Evolutionary conservation across 768 basidiomycete genomes (phyloP).

Genomic region (Suillus decipiens): DNA sequence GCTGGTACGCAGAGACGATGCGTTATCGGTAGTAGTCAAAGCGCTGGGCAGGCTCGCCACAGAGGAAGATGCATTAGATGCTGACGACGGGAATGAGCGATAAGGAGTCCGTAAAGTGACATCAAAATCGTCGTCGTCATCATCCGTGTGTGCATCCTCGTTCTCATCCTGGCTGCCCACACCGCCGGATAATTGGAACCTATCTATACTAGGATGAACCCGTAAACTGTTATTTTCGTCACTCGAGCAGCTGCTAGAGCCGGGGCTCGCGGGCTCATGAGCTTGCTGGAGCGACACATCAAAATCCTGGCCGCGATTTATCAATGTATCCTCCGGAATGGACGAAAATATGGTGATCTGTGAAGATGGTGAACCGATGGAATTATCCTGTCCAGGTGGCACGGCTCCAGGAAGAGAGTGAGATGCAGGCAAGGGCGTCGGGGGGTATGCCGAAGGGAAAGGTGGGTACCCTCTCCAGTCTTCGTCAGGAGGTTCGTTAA

Average conservation of each 20-base stretch:
- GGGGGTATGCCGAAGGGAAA: slow-evolving; percentile 77
- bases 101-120: slow-evolving; percentile 67
- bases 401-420: slow-evolving; percentile 31
- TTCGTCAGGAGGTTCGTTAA: slow-evolving; percentile 42
- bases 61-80: slow-evolving; percentile 26
- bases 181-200: slow-evolving; percentile 21
- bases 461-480: slow-evolving; percentile 77
- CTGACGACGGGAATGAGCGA: slow-evolving; percentile 26
- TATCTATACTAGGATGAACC: slow-evolving; percentile 35
- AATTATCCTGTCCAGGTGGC: slow-evolving; percentile 11
- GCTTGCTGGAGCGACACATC: slow-evolving; percentile 65
- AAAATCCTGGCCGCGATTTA: slow-evolving; percentile 57
- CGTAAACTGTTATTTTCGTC: slow-evolving; percentile 44
- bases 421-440: slow-evolving; percentile 56
- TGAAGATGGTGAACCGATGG: slow-evolving; percentile 10
- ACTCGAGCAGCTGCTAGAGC: slow-evolving; percentile 63
- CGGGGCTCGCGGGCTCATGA: slow-evolving; percentile 59
- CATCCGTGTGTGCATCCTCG: slow-evolving; percentile 17
- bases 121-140: slow-evolving; percentile 65
- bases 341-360: slow-evolving; percentile 19
- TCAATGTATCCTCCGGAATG: slow-evolving; percentile 40
- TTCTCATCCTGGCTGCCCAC: slow-evolving; percentile 28
- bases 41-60: slow-evolving; percentile 29
- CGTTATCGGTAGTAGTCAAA: slow-evolving; percentile 41
- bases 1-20: slow-evolving; percentile 39